Conservation (phyloP, 2,329 filamentous ascomycete species). For the Simplicillium sp. region DNA sequence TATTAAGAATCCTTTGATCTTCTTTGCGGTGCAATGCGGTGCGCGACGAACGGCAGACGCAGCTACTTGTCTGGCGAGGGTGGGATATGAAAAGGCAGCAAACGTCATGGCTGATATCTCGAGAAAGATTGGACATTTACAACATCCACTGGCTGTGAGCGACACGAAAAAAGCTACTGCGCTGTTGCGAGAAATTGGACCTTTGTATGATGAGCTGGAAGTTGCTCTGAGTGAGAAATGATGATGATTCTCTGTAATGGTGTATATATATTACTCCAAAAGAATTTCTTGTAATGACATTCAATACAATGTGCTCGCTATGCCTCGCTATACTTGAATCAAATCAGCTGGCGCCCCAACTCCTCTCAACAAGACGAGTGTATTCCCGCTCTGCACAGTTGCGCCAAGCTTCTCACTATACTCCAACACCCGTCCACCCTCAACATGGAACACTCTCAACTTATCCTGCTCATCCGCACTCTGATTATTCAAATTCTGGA, state of each 20-base stretch:
- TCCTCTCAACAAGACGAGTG: conserved; percentile 77
- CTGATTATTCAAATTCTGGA: conserved; percentile 77
- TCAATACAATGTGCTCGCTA: conserved; percentile 3
- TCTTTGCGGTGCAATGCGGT: conserved; percentile 9
- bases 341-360: conserved; percentile 71
- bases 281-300: not conserved
- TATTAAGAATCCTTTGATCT: conserved; percentile 5
- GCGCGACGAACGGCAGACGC: conserved; percentile 9
- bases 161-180: conserved; percentile 2
- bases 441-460: conserved; percentile 84
- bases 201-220: conserved; percentile 8
- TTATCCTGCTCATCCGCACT: conserved; percentile 67
- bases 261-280: not conserved
- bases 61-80: conserved; percentile 8
- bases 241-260: not conserved
- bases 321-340: conserved; percentile 40
- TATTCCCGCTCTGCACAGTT: conserved; percentile 71
- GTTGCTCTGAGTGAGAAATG: conserved; percentile 2
- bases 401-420: conserved; percentile 79
- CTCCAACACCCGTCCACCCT: conserved; percentile 76
- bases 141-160: conserved; percentile 8
- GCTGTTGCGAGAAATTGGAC: conserved; percentile 7
- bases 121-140: conserved; percentile 7
- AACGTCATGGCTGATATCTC: conserved; percentile 7
- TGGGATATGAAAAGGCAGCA: conserved; percentile 5